A percentile compares a stretch with the other conserved stretches of the same genome.
Evolutionary conservation across 2,329 filamentous ascomycete species (phyloP).

Genomic region (Penicillium sp.): DNA sequence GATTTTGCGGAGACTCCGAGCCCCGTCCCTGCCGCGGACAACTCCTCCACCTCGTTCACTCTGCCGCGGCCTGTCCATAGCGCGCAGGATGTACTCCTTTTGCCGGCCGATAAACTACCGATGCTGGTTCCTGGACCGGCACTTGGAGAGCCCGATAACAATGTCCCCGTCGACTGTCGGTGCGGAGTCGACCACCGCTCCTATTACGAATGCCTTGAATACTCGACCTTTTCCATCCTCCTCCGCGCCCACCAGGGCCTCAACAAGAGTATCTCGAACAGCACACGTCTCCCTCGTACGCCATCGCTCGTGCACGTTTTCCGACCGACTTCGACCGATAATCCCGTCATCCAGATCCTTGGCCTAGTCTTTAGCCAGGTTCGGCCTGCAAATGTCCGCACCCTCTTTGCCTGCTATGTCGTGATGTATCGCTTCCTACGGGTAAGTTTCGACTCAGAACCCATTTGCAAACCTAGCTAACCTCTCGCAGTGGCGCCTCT

Average conservation of each 20-base stretch:
- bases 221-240: conserved; percentile 18
- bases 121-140: conserved; percentile 9
- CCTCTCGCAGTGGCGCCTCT: conserved; percentile 15
- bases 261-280: conserved; percentile 18
- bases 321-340: conserved; percentile 18
- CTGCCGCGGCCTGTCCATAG: conserved; percentile 2
- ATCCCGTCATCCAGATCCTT: conserved; percentile 19
- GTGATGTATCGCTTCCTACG: conserved; percentile 19
- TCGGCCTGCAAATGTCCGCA: conserved; percentile 17
- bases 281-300: conserved; percentile 16
- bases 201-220: conserved; percentile 17
- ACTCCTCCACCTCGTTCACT: background rate
- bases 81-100: conserved; percentile 16
- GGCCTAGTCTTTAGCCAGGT: conserved; percentile 19
- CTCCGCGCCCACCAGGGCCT: conserved; percentile 16
- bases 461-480: background rate
- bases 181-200: conserved; percentile 19
- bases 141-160: conserved; percentile 17
- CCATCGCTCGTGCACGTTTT: conserved; percentile 17
- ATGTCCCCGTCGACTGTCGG: conserved; percentile 17
- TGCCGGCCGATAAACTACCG: conserved; percentile 14
- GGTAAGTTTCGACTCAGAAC: background rate
- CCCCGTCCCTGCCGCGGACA: conserved; percentile 2
- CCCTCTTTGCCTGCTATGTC: conserved; percentile 16
- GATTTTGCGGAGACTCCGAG: conserved; percentile 6